A percentile compares a stretch with the other conserved stretches of the same genome.
Conservation (phyloP, 148 eudicot species). For the Fagopyrum esculentum region DNA sequence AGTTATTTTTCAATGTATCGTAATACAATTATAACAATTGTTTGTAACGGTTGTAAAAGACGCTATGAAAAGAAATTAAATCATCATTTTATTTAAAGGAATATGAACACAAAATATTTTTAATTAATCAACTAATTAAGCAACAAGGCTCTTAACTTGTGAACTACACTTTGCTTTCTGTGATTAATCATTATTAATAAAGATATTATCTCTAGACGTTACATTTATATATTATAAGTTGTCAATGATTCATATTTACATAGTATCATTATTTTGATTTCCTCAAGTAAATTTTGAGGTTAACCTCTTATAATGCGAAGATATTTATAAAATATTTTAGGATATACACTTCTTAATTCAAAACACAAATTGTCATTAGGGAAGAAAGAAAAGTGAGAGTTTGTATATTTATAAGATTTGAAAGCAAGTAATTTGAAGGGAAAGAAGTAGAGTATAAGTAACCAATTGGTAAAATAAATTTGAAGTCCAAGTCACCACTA, state of each 20-base stretch:
- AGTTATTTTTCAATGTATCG: no score
- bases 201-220: not conserved
- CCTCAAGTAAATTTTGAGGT: not conserved
- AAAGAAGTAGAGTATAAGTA: no score
- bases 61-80: no score
- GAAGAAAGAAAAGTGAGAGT: no score
- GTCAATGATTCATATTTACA: not conserved
- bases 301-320: not conserved
- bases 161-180: not conserved
- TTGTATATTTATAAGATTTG: no score
- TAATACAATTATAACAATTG: no score
- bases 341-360: not conserved
- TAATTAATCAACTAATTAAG: not conserved
- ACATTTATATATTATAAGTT: not conserved
- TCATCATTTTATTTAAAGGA: not conserved
- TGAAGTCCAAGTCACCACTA: no score
- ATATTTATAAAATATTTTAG: no score
- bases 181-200: not conserved
- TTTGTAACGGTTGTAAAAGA: no score
- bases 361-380: no score
- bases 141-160: not conserved
- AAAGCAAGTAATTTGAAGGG: no score
- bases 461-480: no score
- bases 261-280: not conserved
- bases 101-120: not conserved